A percentile compares a stretch with the other conserved stretches of the same genome.
phyloP scores from a whole-genome alignment of 2,329 filamentous ascomycete species.

The Claviceps lovelessii region DNA sequence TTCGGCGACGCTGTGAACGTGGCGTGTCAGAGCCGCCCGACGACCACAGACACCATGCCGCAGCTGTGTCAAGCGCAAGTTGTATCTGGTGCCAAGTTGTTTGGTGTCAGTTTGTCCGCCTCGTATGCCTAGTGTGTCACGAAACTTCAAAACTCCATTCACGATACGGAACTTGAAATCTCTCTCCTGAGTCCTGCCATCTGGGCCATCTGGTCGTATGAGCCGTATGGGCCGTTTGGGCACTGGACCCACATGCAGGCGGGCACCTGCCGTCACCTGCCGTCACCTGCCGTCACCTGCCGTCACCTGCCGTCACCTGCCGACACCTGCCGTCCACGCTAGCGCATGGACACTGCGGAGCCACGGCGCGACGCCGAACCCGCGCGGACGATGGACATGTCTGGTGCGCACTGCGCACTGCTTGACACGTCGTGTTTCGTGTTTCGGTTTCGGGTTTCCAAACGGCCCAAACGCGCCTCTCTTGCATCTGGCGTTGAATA shows the following conservation, averaged over 20 bases:
- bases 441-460: no score
- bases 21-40: background rate
- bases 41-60: background rate
- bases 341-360: no score
- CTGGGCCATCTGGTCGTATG: no score
- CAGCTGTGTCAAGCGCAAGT: background rate
- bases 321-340: background rate
- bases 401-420: background rate
- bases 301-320: background rate
- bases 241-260: background rate
- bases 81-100: background rate
- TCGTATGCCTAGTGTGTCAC: background rate
- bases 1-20: background rate
- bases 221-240: background rate
- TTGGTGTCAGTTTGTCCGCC: no score
- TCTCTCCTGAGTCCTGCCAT: background rate
- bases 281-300: background rate
- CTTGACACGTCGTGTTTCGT: no score
- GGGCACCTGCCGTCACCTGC: background rate
- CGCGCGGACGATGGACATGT: background rate
- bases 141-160: no score
- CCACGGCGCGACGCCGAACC: no score
- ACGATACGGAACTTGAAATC: no score
- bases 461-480: no score
- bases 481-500: no score